Evolutionary conservation across 768 basidiomycete genomes (phyloP).

Genomic region (Inosperma sp.): DNA sequence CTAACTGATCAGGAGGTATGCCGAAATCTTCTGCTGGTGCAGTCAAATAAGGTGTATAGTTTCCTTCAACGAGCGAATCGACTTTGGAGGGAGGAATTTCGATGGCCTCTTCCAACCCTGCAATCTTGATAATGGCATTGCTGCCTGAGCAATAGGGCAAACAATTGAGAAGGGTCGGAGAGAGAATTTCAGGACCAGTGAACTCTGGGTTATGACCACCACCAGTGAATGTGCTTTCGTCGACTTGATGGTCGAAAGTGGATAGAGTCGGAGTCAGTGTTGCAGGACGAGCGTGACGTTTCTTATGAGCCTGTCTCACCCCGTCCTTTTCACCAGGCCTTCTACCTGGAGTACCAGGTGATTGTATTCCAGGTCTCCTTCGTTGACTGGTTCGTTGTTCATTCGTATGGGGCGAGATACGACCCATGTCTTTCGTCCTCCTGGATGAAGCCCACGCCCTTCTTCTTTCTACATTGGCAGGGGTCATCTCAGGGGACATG

Average conservation of each 20-base stretch:
- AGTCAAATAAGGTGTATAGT: constrained; percentile 47
- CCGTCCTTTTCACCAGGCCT: neutral
- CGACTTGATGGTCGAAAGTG: neutral
- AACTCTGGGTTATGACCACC: constrained; percentile 25
- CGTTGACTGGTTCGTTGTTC: too few species aligned
- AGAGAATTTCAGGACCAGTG: constrained; percentile 19
- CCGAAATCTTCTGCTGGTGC: constrained; percentile 23
- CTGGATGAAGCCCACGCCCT: too few species aligned
- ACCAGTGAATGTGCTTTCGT: constrained; percentile 19
- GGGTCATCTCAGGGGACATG: constrained; percentile 1
- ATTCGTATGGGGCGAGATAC: too few species aligned
- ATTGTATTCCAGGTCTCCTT: too few species aligned
- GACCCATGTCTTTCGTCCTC: too few species aligned
- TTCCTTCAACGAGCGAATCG: constrained; percentile 35
- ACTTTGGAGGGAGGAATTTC: constrained; percentile 2
- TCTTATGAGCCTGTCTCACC: neutral
- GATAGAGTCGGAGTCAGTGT: neutral
- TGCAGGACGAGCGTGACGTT: neutral
- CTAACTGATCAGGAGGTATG: constrained; percentile 28
- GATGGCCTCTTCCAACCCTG: neutral
- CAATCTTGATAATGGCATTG: neutral
- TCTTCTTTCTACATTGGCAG: neutral
- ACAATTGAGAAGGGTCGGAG: constrained; percentile 22
- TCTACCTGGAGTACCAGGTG: too few species aligned
- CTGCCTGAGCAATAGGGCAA: constrained; percentile 14